Base-by-base conservation (phyloP, 257 asterid species). In the Primulina huaijiensis region DNA sequence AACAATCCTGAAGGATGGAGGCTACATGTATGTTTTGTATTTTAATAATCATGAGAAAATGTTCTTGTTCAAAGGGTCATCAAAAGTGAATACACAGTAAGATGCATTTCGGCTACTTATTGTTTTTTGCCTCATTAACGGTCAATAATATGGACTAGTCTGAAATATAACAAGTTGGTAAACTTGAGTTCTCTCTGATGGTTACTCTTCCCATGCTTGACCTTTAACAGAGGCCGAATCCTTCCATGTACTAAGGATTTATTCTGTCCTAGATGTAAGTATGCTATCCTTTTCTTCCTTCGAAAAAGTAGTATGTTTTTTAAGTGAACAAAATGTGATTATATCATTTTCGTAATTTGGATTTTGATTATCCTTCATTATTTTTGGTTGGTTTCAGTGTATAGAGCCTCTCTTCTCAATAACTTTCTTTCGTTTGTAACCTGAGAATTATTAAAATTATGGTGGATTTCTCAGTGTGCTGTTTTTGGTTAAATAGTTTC, bases 1-100 rank as follows among this genome's bases (percentile, higher is more conserved):
- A 14, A 72, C 96, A 65, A 78, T 90, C 74, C 76, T 88, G 86
- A 84, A 79, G 77, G 83, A 61, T 46, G 97, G 96, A 74, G 78
- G 83, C 77, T 86, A 74, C 73, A 64, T 85, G 98, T 92, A 84
- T 31, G 92, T 85, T 38, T 78, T 67, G 21, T 46, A 73, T 74
- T 53, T 4, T 62, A 64, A 60, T 61, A 50, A 69, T 65, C 38
- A 50, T 29, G 73, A 14, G 12, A 21, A 43, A n/a, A 35, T 61
- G 63, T 29, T 23, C 23, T 9, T 16, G 43, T 89, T 76, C 84
- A 92, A 79, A 83, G 83, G 90, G 84, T 85, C 92, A 70, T 78
- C 92, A 23, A 78, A 82, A 7, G 57, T 25, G 65, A 79, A 79
- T 77, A 60, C 86, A 67, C 64, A 79, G 97, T 92, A 81, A 86